Base-by-base conservation (phyloP, 257 asterid species). In the Fraxinus excelsior region DNA sequence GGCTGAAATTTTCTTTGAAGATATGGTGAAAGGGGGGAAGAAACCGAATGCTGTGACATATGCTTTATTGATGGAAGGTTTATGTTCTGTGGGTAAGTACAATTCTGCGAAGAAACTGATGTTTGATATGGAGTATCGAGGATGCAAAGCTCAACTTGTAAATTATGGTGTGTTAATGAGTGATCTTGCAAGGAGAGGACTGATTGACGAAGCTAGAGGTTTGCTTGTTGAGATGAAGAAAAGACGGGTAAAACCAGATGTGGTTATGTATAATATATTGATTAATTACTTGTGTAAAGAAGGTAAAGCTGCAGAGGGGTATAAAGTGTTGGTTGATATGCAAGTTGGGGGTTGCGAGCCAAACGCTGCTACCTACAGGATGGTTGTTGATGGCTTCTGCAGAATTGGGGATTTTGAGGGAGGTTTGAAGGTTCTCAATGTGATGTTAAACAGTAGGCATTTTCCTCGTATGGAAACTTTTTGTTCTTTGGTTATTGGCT, bases 61-160 rank as follows among this genome's bases (percentile, higher is more conserved):
- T 40, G 94, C 92, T 62, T 72, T 90, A 78, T 56, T 91, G 70
- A 95, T 93, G 99, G 94, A 93, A 80, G 96, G 96, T 58, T 81
- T 93, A 11, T 89, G 98, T 76, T 71, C 51, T 75, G 68, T 46
- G 18, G n/a, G 97, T 16, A 85, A 76, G 80, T 88, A 79, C 70
- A 82, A 86, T 9, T 96, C 91, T 49, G 98, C 99, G 2, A 89
- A 86, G 83, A 93, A 95, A 64, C 49, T 90, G 79, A 91, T 95
- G 97, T 93, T 93, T 72, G 98, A 95, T 78, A 95, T 95, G 99
- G 97, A 90, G 81, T 93, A 95, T 82, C 96, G 81, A 38, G 97
- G 96, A 1, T 95, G 99, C 84, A 91, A 90, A 84, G 77, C 79
- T 16, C 77, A 84, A 78, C 86, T 87, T 14, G 81, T 88, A 60